Evolutionary conservation across 2,329 filamentous ascomycete genomes (phyloP), one percentile per base, ranked within the genome.

Genomic region (Pseudocercospora crystallina): DNA sequence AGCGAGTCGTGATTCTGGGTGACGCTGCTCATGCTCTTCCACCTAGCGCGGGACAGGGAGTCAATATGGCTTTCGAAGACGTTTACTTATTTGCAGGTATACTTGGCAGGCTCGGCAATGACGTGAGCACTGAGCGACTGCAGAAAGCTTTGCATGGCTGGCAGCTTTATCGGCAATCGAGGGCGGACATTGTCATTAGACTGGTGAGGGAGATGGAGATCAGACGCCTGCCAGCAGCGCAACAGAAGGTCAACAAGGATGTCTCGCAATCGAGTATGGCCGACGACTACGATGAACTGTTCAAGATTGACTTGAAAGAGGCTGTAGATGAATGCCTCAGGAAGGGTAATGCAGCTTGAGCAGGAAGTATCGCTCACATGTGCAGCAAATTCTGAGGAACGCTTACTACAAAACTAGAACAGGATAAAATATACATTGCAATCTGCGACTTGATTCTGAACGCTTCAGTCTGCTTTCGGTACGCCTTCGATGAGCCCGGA

Each of bases 41-140:
- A 17, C 42, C 42, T 8, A 33, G 26, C 8, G 14, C 42, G 10
- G 42, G 42, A 7, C 42, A 44, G 31, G 42, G 42, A 15, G 30
- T 35, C 29, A 44, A 44, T 20, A 31, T 33, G 42, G 30, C 30
- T 2, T 44, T 44, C 15, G 42, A 44, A 20, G 42, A 44, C 31
- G 14, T 44, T 12, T 20, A 44, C 32, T 9, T 12, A 3, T 44
- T 44, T 35, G 42, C 42, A 5, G 32, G 12, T 17, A 30, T 44
- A 14, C 42, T 44, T 5, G 42, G 31, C 5, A 34, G 26, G 8
- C n/a, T 44, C n/a, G 31, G 14, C 2, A 8, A 20, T 10, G 42
- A 15, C 8, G 8, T 35, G 32, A 20, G 15, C 15, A 8, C 13
- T 12, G 9, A 34, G 31, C 2, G 42, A 17, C n/a, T 44, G 31